phyloP scores from a whole-genome alignment of 2,329 filamentous ascomycete species.

The Aspergillaceae sp. region DNA sequence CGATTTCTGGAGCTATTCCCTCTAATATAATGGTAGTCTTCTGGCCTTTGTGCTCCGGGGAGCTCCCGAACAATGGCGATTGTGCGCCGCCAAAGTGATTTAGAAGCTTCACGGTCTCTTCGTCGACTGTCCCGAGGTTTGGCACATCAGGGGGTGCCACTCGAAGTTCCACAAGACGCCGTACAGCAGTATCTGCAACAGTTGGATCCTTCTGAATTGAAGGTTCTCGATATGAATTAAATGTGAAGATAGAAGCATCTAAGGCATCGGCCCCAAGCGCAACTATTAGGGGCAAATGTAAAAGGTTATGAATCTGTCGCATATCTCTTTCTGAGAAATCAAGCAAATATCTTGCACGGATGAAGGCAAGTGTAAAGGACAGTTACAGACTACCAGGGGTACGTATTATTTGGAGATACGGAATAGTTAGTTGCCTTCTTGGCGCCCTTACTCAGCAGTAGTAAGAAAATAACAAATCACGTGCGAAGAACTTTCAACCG shows the following conservation, averaged over 20 bases:
- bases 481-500: no score
- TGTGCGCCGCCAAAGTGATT: conserved; percentile 51
- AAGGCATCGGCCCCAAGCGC: conserved; percentile 20
- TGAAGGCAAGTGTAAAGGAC: no score
- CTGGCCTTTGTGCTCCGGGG: conserved; percentile 6
- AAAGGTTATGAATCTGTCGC: conserved; percentile 18
- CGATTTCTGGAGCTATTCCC: conserved; percentile 53
- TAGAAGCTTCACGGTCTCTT: conserved; percentile 48
- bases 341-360: no score
- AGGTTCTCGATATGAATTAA: conserved; percentile 10
- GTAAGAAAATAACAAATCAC: no score
- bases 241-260: conserved; percentile 27
- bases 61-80: conserved; percentile 43
- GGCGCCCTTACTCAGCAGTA: no score
- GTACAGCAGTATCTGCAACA: conserved; percentile 25
- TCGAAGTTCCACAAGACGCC: conserved; percentile 38
- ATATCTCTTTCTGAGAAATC: conserved; percentile 10
- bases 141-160: conserved; percentile 42
- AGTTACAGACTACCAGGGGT: no score
- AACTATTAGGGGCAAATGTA: conserved; percentile 18
- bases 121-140: conserved; percentile 31
- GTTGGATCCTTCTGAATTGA: conserved; percentile 1
- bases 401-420: no score
- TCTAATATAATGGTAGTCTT: conserved; percentile 39
- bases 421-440: no score